Evolutionary conservation across 1,284 basidiomycete genomes (phyloP), one percentile per base, ranked within the genome.

Genomic region (Rhizoctonia solani): DNA sequence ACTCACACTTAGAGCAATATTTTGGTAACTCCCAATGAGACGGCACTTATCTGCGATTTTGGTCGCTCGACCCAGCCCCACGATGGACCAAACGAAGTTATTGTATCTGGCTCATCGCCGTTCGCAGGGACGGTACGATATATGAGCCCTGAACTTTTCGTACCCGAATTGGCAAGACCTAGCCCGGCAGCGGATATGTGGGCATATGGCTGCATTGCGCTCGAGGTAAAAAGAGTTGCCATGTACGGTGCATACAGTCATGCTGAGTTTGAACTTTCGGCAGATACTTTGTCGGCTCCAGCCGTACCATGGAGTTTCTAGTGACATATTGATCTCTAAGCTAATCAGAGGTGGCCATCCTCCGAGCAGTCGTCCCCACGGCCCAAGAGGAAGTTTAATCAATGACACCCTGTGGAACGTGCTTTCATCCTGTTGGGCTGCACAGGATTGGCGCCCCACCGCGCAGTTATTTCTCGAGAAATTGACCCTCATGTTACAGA

Each of bases 331-430:
- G 34, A 30, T 59, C 23, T 11, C 23, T n/a, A n/a, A 47, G 16
- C 13, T 2, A 4, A 59, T 59, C n/a, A 59, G 23, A 19, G n/a
- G 23, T 32, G 56, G 56, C 4, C 44, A 23, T 16, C 1, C 29
- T 13, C 56, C 56, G 4, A 34, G 56, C 11, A 32, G 16, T 16
- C 56, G 56, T 1, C 56, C 56, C 4, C 44, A 44, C 4, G 56
- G 56, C 13, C 29, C 44, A 19, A 42, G 56, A 4, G 56, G 29
- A 47, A 30, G 25, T 21, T 42, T 66, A 0, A 29, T 66, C 29
- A 66, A 54, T 23, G 63, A 66, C 21, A 23, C 52, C 4, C 29
- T 66, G n/a, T 66, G 63, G 63, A n/a, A 50, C 29, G 19, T 30
- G 14, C 63, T 66, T 8, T 6, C 39, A 3, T 13, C 42, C 2